These are phyloP conservation scores for Cercospora brassicicola DNA, from an alignment of 2,329 filamentous ascomycete species.

Conservation along the genomic window DNA sequence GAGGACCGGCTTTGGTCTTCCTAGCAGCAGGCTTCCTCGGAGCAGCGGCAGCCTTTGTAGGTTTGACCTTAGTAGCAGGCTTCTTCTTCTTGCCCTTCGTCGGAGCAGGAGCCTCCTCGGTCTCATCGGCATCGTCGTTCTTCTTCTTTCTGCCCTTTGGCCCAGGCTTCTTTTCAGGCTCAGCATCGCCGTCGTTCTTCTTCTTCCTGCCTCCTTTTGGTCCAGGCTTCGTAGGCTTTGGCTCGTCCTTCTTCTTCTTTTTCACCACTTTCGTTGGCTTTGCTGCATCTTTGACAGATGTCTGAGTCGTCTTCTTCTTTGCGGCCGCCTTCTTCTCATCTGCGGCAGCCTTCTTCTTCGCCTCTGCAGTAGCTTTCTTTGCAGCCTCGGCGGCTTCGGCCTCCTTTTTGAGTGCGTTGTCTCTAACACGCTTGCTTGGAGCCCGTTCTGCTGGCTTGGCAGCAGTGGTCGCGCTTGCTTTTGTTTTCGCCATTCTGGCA, in stretches of 20 bases:
- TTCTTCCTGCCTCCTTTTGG: too few relatives aligned
- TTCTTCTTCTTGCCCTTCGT: neutral
- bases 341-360: neutral
- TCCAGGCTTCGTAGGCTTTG: neutral
- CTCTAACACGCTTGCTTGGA: conserved; percentile 6
- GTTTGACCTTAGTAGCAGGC: neutral
- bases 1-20: neutral
- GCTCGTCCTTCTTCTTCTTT: neutral
- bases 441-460: neutral
- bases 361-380: neutral
- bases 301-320: neutral
- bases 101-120: neutral
- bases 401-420: neutral
- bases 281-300: neutral
- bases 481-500: neutral
- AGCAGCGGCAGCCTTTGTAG: neutral
- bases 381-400: neutral
- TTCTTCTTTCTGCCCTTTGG: neutral
- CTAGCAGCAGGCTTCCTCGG: neutral
- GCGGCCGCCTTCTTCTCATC: neutral
- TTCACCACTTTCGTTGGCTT: neutral
- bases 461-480: neutral
- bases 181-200: neutral
- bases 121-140: neutral
- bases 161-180: neutral